Evolutionary conservation across 257 asterid species (phyloP), one percentile per base, ranked within the genome.

Genomic region (Fraxinus excelsior): DNA sequence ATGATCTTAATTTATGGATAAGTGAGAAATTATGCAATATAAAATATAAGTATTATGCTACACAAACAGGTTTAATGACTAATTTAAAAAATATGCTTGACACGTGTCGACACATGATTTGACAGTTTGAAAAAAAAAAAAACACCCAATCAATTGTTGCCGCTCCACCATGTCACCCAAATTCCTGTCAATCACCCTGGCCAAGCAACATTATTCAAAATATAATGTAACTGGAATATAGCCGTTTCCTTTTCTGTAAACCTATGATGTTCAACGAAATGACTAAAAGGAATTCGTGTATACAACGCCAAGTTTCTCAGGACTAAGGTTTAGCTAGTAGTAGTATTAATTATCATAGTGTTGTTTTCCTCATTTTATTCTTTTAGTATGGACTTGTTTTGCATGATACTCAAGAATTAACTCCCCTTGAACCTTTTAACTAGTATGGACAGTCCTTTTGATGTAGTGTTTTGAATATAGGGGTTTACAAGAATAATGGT

Each of bases 401-500:
- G 19, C 68, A 62, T 62, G 68, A 26, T 62, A 25, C 68, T 62
- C n/a, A 0, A 62, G 14, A 26, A 25, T 26, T 2, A 62, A 62
- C n/a, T 25, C 5, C 35, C 34, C 3, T 62, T 26, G 28, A 26
- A 21, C 66, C 11, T 21, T 58, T 58, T 58, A 58, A 13, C 68
- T 26, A 7, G 66, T 10, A 31, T 1, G 21, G 66, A 58, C 31
- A 21, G 14, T 21, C 31, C 66, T 58, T 21, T 26, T 62, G 68
- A 62, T 25, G 18, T 4, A 10, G 68, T 26, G 68, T 12, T 62
- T 21, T 62, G 18, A 44, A 73, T 73, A 62, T 62, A 95, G 99
- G 98, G 90, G 93, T 93, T 66, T 95, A 95, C 87, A 95, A 90
- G 89, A 95, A 93, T 90, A 95, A 93, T 37, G 99, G 99, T 56